Evolutionary conservation across 495 filamentous ascomycete species (phyloP).

Genomic region (Opeltia flavorubescens): DNA sequence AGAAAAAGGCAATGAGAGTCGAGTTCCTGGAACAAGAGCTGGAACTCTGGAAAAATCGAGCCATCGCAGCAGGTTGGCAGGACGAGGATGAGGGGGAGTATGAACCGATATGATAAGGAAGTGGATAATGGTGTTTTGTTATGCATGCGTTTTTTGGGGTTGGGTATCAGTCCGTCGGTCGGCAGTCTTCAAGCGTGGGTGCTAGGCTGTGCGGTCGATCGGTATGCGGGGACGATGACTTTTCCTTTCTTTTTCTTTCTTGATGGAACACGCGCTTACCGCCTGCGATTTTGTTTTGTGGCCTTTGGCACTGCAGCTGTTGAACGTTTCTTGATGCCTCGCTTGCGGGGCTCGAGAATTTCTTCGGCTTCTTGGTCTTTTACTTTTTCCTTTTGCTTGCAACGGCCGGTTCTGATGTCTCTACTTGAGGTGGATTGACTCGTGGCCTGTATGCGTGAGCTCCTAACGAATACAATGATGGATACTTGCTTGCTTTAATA

Average conservation of each 20-base stretch:
- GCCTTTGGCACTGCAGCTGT: not conserved
- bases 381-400: conserved; percentile 14
- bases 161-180: conserved; percentile 13
- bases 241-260: conserved; percentile 10
- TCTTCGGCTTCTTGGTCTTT: conserved; percentile 14
- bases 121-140: conserved; percentile 9
- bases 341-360: conserved; percentile 1
- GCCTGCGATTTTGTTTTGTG: not conserved
- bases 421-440: conserved; percentile 35
- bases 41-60: conserved; percentile 14
- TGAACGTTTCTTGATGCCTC: not conserved
- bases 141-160: conserved; percentile 13
- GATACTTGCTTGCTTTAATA: not conserved
- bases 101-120: conserved; percentile 17
- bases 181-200: not conserved
- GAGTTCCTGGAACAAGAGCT: conserved; percentile 23
- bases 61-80: conserved; percentile 13
- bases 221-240: conserved; percentile 11
- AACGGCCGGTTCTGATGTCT: conserved; percentile 43
- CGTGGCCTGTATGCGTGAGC: conserved; percentile 26
- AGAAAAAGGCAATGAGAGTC: conserved; percentile 72
- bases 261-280: conserved; percentile 3
- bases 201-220: conserved; percentile 8
- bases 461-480: not conserved
- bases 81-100: conserved; percentile 10